These are phyloP conservation scores for Bruguiera hainesii DNA, from an alignment of 441 rosid species.

Conservation along the genomic window DNA sequence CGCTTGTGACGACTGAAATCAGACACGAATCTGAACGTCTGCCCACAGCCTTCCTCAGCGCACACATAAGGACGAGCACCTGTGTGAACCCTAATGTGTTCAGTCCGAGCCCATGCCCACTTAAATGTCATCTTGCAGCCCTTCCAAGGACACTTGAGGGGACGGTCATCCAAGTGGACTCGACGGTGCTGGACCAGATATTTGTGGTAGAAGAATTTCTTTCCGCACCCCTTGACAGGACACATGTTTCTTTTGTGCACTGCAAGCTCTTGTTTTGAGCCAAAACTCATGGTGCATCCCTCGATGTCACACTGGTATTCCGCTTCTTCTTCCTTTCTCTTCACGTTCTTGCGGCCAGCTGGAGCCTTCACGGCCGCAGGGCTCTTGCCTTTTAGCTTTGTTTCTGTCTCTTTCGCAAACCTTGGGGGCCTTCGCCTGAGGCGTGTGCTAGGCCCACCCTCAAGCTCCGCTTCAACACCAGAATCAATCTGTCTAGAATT, in stretches of 20 bases:
- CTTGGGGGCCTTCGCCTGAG: slow-evolving; percentile 63
- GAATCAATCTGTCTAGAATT: slow-evolving; percentile 25
- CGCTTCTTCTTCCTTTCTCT: slow-evolving; percentile 45
- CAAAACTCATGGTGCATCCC: slow-evolving; percentile 90
- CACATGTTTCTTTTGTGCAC: slow-evolving; percentile 83
- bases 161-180: slow-evolving; percentile 89
- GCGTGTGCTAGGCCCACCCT: slow-evolving; percentile 87
- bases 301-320: slow-evolving; percentile 82
- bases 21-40: slow-evolving; percentile 92
- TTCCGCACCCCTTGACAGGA: slow-evolving; percentile 93
- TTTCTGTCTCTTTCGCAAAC: slow-evolving; percentile 34
- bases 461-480: slow-evolving; percentile 37
- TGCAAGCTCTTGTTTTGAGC: slow-evolving; percentile 60
- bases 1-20: slow-evolving; percentile 98
- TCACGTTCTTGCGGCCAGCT: slow-evolving; percentile 30
- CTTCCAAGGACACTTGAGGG: slow-evolving; percentile 99
- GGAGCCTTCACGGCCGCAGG: slow-evolving; percentile 33
- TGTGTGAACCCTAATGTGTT: slow-evolving; percentile 96
- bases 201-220: slow-evolving; percentile 94
- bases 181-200: slow-evolving; percentile 93
- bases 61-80: slow-evolving; percentile 97
- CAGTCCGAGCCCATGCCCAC: slow-evolving; percentile 99
- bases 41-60: slow-evolving; percentile 81
- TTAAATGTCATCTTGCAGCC: slow-evolving; percentile 99
- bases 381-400: slow-evolving; percentile 42